A percentile compares a stretch with the other conserved stretches of the same genome.
Evolutionary conservation across 2,329 filamentous ascomycete species (phyloP).

Genomic region (Aspergillus sclerotialis): DNA sequence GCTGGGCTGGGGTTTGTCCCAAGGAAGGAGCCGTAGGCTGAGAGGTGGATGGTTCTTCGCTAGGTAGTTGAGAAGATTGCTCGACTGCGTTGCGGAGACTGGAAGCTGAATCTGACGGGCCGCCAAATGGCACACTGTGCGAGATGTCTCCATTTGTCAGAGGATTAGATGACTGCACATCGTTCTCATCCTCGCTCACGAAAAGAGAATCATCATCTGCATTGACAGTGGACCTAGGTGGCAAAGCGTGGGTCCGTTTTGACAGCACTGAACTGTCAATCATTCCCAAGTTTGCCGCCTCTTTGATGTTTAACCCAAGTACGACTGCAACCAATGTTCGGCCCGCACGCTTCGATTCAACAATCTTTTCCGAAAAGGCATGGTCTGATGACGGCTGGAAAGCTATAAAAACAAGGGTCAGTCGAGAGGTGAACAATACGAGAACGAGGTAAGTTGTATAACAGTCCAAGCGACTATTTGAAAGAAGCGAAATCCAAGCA

Average conservation of each 20-base stretch:
- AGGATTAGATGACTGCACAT: conserved; percentile 16
- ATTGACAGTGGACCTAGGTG: conserved; percentile 19
- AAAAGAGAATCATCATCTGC: conserved; percentile 32
- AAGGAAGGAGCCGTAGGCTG: conserved; percentile 2
- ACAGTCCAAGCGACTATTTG: conserved; percentile 5
- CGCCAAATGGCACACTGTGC: conserved; percentile 6
- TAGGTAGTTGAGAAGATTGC: conserved; percentile 11
- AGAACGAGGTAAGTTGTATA: too few relatives aligned
- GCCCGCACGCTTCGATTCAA: conserved; percentile 52
- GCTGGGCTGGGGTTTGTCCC: conserved; percentile 4
- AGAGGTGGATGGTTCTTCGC: not conserved
- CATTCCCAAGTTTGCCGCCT: conserved; percentile 45
- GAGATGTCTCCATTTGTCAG: conserved; percentile 9
- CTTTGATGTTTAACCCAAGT: conserved; percentile 47
- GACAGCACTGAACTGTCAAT: conserved; percentile 37
- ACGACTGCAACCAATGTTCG: conserved; percentile 52
- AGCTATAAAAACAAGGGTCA: conserved; percentile 20
- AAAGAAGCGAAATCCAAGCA: conserved; percentile 1
- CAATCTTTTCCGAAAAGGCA: conserved; percentile 46
- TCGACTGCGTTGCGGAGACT: conserved; percentile 13
- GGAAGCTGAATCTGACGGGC: conserved; percentile 8
- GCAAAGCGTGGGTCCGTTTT: conserved; percentile 14
- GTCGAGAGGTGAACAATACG: too few relatives aligned
- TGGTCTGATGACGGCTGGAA: conserved; percentile 44
- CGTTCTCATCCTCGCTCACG: conserved; percentile 30